phyloP scores from a whole-genome alignment of 176 grass and related monocot species.

The Avena eriantha region DNA sequence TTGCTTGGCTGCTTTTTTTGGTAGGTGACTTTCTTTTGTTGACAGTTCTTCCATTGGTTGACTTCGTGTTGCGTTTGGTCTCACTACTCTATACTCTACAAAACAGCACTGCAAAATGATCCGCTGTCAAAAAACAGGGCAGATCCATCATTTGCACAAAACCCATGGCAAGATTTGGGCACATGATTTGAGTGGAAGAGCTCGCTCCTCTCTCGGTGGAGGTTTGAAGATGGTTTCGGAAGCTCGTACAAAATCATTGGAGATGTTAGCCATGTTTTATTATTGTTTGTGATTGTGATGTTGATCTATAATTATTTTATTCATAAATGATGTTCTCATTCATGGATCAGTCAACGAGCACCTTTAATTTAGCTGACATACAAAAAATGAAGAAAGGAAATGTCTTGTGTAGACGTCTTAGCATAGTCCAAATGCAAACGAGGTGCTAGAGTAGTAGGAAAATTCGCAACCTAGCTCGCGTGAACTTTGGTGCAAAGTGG shows the following conservation, averaged over 20 bases:
- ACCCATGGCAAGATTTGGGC: neutral
- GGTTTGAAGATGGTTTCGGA: too few species aligned
- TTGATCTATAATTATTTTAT: neutral
- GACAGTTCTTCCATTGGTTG: neutral
- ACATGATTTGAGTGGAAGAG: neutral
- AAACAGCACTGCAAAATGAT: neutral
- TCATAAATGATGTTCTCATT: neutral
- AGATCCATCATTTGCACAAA: too few species aligned
- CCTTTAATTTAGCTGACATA: neutral
- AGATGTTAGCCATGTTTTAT: neutral
- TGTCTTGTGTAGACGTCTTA: neutral
- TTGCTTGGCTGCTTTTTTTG: constrained; percentile 21
- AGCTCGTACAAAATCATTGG: too few species aligned
- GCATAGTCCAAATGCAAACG: too few species aligned
- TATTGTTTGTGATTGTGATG: neutral
- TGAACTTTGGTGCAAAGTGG: too few species aligned
- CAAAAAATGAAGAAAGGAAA: neutral
- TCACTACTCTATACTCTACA: too few species aligned
- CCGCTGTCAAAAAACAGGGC: neutral
- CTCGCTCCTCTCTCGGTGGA: neutral
- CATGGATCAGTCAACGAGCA: too few species aligned
- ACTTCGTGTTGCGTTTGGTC: too few species aligned
- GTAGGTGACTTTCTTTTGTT: neutral
- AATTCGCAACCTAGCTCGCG: too few species aligned
- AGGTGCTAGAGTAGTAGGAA: too few species aligned